Evolutionary conservation across 306 rosid species (phyloP).

Genomic region (Dryas alaskensis): DNA sequence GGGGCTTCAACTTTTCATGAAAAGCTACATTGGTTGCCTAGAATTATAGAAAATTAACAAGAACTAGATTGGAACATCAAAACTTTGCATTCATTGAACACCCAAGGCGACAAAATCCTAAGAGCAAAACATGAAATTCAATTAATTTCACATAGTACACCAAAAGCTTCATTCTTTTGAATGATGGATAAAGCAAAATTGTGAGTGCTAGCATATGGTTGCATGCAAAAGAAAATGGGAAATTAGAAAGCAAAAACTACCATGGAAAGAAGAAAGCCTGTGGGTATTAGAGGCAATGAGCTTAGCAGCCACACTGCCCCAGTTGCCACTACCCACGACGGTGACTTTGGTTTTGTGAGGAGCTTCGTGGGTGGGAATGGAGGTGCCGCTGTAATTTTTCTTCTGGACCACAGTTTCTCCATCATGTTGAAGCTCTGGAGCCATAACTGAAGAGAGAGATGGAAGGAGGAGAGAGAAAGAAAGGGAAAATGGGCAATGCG

Average conservation of each 20-base stretch:
- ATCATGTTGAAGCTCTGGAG: slow-evolving; percentile 43
- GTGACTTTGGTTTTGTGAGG: slow-evolving; percentile 60
- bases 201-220: not conserved
- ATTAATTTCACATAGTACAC: not conserved
- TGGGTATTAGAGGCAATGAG: slow-evolving; percentile 86
- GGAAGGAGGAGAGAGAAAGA: not conserved
- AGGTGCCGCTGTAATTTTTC: slow-evolving; percentile 15
- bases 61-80: not conserved
- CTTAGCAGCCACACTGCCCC: slow-evolving; percentile 94
- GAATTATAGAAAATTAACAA: not conserved
- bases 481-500: slow-evolving; percentile 14
- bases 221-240: slow-evolving; percentile 12
- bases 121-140: not conserved
- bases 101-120: not conserved
- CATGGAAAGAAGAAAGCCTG: slow-evolving; percentile 56
- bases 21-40: not conserved
- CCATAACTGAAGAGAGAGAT: slow-evolving; percentile 30
- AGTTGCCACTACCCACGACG: slow-evolving; percentile 88
- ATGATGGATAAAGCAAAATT: not conserved
- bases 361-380: slow-evolving; percentile 25
- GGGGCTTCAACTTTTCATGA: not conserved
- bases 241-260: slow-evolving; percentile 26
- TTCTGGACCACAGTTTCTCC: slow-evolving; percentile 22
- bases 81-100: not conserved
- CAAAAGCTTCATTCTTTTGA: slow-evolving; percentile 7